These are phyloP conservation scores for Russula sp. DNA, from an alignment of 768 basidiomycete genomes.

Conservation along the genomic window DNA sequence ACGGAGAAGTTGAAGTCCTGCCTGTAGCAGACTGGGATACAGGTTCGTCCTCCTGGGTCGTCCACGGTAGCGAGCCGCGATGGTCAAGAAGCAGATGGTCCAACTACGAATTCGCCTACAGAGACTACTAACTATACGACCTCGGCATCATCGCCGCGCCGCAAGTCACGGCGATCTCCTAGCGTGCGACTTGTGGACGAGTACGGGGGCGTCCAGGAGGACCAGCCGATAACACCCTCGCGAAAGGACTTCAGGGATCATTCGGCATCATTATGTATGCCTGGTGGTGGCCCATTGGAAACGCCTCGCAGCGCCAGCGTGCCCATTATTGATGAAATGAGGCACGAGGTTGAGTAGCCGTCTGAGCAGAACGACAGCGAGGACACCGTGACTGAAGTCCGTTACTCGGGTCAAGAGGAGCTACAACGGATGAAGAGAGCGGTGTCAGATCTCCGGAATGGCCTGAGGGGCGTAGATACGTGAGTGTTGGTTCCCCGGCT, in stretches of 20 bases:
- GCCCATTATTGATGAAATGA: conserved; percentile 69
- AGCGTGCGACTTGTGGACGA: conserved; percentile 68
- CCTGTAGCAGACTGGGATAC: conserved; percentile 20
- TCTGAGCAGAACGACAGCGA: conserved; percentile 32
- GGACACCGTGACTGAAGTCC: conserved; percentile 29
- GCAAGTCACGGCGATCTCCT: conserved; percentile 47
- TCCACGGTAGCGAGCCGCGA: not conserved
- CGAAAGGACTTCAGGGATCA: conserved; percentile 30
- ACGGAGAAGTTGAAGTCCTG: not conserved
- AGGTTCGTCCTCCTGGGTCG: conserved; percentile 3
- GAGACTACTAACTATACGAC: conserved; percentile 30
- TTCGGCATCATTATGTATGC: conserved; percentile 26
- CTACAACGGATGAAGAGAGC: conserved; percentile 56
- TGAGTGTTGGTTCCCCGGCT: conserved; percentile 34
- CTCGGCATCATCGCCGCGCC: conserved; percentile 32
- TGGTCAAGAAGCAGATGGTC: not conserved
- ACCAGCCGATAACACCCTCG: conserved; percentile 27
- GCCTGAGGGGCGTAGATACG: conserved; percentile 58
- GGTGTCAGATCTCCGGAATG: conserved; percentile 54
- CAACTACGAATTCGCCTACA: conserved; percentile 5
- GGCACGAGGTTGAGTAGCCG: conserved; percentile 49
- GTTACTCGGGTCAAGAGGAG: conserved; percentile 48
- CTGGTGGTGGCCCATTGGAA: conserved; percentile 25
- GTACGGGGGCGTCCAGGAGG: conserved; percentile 44
- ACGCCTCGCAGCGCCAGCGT: conserved; percentile 44